Evolutionary conservation across 2,329 filamentous ascomycete genomes (phyloP).

Genomic region (Fusarium duplospermum): DNA sequence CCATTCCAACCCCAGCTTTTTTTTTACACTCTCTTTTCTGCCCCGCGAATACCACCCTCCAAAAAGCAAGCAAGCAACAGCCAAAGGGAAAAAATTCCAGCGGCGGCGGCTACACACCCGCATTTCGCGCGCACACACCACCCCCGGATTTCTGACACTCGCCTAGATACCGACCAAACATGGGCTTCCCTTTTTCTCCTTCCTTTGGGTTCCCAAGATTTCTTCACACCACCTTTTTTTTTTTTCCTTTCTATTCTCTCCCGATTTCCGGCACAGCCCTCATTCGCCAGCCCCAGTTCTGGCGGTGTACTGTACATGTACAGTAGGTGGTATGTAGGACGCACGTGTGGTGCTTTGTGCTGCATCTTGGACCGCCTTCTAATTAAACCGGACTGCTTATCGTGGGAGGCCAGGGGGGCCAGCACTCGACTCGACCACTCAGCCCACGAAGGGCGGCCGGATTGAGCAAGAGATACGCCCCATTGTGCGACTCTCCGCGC

Average conservation of each 20-base stretch:
- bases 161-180: constrained; percentile 12
- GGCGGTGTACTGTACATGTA: constrained; percentile 37
- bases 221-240: constrained; percentile 34
- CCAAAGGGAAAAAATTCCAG: constrained; percentile 4
- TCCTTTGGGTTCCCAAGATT: constrained; percentile 28
- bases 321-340: constrained; percentile 7
- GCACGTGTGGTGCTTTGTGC: constrained; percentile 26
- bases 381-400: constrained; percentile 32
- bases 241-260: constrained; percentile 12
- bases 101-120: constrained; percentile 15
- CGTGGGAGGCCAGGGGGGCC: constrained; percentile 1
- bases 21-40: neutral
- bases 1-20: constrained; percentile 36
- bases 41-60: constrained; percentile 37
- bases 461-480: constrained; percentile 15
- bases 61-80: constrained; percentile 17
- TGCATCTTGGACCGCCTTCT: constrained; percentile 15
- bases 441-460: constrained; percentile 23
- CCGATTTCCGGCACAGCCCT: constrained; percentile 27
- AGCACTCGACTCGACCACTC: constrained; percentile 14
- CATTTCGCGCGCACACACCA: constrained; percentile 33
- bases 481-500: constrained; percentile 14
- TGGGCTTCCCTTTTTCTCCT: constrained; percentile 16
- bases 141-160: constrained; percentile 32
- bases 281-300: constrained; percentile 34